A percentile compares a stretch with the other conserved stretches of the same genome.
phyloP scores from a whole-genome alignment of 2,329 filamentous ascomycete species.

The Aureobasidium sp. region DNA sequence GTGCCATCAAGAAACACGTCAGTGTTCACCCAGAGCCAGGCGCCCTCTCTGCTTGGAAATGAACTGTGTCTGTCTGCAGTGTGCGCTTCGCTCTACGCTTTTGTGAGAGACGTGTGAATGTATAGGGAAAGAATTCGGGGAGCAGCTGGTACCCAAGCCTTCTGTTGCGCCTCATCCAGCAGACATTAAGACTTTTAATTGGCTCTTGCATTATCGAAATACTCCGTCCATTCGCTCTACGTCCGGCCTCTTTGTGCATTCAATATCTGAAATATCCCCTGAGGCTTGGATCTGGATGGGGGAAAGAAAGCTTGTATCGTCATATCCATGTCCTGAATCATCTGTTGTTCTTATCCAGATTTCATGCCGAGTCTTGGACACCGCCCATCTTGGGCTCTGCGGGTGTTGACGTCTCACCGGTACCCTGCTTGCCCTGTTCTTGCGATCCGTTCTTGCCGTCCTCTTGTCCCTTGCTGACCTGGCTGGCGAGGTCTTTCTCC shows the following conservation, averaged over 20 bases:
- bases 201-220: slow-evolving; percentile 5
- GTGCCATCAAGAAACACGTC: too few species aligned
- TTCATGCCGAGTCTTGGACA: slow-evolving; percentile 6
- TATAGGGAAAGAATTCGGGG: too few species aligned
- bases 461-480: slow-evolving; percentile 61
- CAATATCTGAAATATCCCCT: background rate
- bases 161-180: background rate
- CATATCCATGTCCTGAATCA: slow-evolving; percentile 9
- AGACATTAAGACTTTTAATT: slow-evolving; percentile 6
- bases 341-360: background rate
- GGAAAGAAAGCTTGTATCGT: slow-evolving; percentile 2
- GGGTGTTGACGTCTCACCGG: slow-evolving; percentile 17
- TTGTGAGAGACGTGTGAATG: too few species aligned
- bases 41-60: too few species aligned
- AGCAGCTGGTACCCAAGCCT: background rate
- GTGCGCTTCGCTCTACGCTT: too few species aligned
- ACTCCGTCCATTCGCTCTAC: background rate
- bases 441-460: slow-evolving; percentile 29
- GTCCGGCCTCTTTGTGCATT: background rate
- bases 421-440: slow-evolving; percentile 20
- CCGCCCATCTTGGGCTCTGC: slow-evolving; percentile 26
- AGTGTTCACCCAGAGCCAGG: too few species aligned
- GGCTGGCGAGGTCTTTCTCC: slow-evolving; percentile 75
- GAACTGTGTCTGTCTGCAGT: too few species aligned
- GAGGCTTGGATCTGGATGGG: background rate